These are phyloP conservation scores for Ceratobasidium sp. DNA, from an alignment of 1,284 basidiomycete species.

Conservation along the genomic window DNA sequence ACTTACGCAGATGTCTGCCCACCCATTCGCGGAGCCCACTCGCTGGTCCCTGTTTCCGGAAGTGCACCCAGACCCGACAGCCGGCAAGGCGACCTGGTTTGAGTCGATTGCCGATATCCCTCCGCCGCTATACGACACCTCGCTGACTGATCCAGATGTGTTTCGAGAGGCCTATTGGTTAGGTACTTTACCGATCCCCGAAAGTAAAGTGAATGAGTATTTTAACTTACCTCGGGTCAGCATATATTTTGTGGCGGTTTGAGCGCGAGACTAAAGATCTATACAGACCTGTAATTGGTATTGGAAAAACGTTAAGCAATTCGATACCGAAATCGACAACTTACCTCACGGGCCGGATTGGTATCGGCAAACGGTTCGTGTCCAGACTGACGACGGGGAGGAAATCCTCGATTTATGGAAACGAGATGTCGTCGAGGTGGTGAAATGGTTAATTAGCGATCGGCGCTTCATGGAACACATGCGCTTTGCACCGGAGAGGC, in stretches of 20 bases:
- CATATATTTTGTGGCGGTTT: background rate
- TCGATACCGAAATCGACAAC: slow-evolving; percentile 50
- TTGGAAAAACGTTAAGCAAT: slow-evolving; percentile 49
- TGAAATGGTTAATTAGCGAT: slow-evolving; percentile 52
- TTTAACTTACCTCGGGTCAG: slow-evolving; percentile 13
- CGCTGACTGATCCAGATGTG: background rate
- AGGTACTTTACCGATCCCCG: background rate
- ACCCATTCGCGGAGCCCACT: background rate
- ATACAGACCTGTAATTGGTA: background rate
- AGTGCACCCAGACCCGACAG: background rate
- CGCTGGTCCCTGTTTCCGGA: background rate
- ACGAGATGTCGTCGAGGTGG: slow-evolving; percentile 54
- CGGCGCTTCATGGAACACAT: slow-evolving; percentile 32
- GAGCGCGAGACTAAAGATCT: background rate
- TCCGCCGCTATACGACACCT: background rate
- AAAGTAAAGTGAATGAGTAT: background rate
- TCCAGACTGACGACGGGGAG: slow-evolving; percentile 51
- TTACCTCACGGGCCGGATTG: slow-evolving; percentile 53
- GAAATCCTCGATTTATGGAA: slow-evolving; percentile 55
- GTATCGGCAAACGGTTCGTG: slow-evolving; percentile 51
- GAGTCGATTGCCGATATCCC: background rate
- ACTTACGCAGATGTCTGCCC: background rate
- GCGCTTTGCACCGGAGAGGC: slow-evolving; percentile 24
- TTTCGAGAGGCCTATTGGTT: background rate
- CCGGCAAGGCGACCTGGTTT: background rate